phyloP scores from a whole-genome alignment of 306 rosid species.

The Gastrolobium villosum region DNA sequence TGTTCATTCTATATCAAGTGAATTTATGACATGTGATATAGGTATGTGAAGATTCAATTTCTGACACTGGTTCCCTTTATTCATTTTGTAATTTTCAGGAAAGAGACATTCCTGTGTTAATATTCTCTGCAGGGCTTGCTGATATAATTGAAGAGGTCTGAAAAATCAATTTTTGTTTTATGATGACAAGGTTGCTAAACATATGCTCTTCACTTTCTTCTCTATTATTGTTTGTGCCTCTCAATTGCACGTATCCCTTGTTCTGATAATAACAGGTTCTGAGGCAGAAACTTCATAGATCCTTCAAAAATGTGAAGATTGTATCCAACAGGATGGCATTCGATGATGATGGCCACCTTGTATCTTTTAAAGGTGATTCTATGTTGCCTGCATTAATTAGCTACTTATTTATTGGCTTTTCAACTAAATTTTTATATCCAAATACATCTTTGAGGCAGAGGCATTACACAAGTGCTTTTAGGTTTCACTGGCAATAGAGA shows the following conservation, averaged over 20 bases:
- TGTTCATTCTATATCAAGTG: not conserved
- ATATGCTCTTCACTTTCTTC: slow-evolving; percentile 28
- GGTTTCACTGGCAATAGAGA: slow-evolving; percentile 23
- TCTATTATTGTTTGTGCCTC: slow-evolving; percentile 15
- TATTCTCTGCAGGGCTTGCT: slow-evolving; percentile 97
- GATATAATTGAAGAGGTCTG: slow-evolving; percentile 95
- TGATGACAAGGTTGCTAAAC: slow-evolving; percentile 25
- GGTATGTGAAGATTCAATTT: not conserved
- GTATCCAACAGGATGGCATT: slow-evolving; percentile 92
- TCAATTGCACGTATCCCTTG: slow-evolving; percentile 33
- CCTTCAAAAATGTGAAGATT: slow-evolving; percentile 82
- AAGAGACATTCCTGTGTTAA: slow-evolving; percentile 84
- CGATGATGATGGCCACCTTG: slow-evolving; percentile 66
- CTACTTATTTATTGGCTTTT: slow-evolving; percentile 21
- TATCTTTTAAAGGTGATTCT: slow-evolving; percentile 82
- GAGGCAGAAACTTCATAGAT: slow-evolving; percentile 82
- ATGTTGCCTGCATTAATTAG: slow-evolving; percentile 12
- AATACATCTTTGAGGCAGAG: slow-evolving; percentile 36
- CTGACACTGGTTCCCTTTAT: slow-evolving; percentile 39
- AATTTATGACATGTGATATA: slow-evolving; percentile 23
- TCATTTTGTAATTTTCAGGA: slow-evolving; percentile 63
- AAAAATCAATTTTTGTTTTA: slow-evolving; percentile 40
- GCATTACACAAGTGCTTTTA: slow-evolving; percentile 13
- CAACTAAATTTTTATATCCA: slow-evolving; percentile 16
- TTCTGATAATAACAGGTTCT: slow-evolving; percentile 69